A percentile compares a stretch with the other conserved stretches of the same genome.
Evolutionary conservation across 345 rosid genomes (phyloP).

Genomic region (Pistacia atlantica): DNA sequence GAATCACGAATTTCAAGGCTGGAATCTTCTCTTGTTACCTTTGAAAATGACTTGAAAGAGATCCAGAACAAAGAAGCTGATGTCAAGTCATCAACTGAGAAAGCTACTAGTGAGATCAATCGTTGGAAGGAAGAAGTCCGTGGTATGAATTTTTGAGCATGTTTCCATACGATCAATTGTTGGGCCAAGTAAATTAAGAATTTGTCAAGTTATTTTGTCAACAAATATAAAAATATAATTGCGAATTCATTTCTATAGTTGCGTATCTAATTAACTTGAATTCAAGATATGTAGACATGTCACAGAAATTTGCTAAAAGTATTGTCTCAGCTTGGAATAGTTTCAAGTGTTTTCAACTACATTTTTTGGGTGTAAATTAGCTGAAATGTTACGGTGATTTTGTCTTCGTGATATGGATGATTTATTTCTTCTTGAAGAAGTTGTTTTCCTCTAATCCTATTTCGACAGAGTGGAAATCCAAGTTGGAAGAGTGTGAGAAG

Average conservation of each 20-base stretch:
- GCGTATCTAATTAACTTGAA: no score
- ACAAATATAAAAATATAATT: not conserved
- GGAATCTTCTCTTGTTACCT: constrained; percentile 65
- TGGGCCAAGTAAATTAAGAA: not conserved
- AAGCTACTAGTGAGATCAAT: constrained; percentile 59
- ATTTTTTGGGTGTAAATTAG: not conserved
- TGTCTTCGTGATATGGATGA: constrained; percentile 10
- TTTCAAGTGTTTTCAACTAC: not conserved
- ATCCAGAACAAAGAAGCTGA: constrained; percentile 66
- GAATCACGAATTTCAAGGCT: constrained; percentile 78
- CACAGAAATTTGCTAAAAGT: not conserved
- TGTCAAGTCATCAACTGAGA: constrained; percentile 58
- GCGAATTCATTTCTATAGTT: no score
- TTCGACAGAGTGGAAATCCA: constrained; percentile 75
- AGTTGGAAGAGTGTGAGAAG: constrained; percentile 88
- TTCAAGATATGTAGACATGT: no score
- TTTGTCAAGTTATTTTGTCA: constrained; percentile 3
- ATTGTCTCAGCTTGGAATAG: not conserved
- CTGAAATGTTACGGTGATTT: constrained; percentile 8
- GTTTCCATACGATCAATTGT: not conserved
- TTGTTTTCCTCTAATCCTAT: constrained; percentile 21
- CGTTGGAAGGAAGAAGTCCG: constrained; percentile 74
- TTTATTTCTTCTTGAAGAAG: not conserved
- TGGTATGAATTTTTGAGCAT: constrained; percentile 47
- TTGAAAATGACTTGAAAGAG: constrained; percentile 67